Evolutionary conservation across 306 rosid species (phyloP).

Genomic region (Astragalus glycyphyllos): DNA sequence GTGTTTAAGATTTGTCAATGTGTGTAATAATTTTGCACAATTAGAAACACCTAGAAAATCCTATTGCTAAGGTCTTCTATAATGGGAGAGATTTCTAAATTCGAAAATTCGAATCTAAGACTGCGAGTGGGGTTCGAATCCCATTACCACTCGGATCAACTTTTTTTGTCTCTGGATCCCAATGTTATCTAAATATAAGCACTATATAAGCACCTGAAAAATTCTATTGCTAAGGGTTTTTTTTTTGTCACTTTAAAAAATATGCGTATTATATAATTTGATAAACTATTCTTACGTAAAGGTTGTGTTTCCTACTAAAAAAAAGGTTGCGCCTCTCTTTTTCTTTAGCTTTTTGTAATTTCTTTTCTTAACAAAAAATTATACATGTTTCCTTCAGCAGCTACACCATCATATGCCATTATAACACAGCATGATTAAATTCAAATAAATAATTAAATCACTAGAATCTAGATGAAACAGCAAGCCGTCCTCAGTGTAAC

Average conservation of each 20-base stretch:
- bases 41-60: neutral
- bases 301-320: conserved; percentile 28
- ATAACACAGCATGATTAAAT: conserved; percentile 18
- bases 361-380: too few species aligned
- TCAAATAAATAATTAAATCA: conserved; percentile 16
- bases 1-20: conserved; percentile 10
- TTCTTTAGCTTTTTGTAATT: too few species aligned
- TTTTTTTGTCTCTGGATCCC: too few species aligned
- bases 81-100: too few species aligned
- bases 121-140: too few species aligned
- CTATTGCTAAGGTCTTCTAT: neutral
- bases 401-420: conserved; percentile 26
- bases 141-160: too few species aligned
- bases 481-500: conserved; percentile 18
- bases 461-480: conserved; percentile 35
- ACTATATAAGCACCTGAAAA: too few species aligned
- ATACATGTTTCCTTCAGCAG: neutral
- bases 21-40: neutral
- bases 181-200: too few species aligned
- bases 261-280: neutral
- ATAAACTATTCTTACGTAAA: conserved; percentile 23
- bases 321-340: too few species aligned
- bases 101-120: too few species aligned
- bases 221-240: too few species aligned
- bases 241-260: conserved; percentile 14